Base-by-base conservation (phyloP, 2,329 filamentous ascomycete species). In the Aspergillus calidoustus region DNA sequence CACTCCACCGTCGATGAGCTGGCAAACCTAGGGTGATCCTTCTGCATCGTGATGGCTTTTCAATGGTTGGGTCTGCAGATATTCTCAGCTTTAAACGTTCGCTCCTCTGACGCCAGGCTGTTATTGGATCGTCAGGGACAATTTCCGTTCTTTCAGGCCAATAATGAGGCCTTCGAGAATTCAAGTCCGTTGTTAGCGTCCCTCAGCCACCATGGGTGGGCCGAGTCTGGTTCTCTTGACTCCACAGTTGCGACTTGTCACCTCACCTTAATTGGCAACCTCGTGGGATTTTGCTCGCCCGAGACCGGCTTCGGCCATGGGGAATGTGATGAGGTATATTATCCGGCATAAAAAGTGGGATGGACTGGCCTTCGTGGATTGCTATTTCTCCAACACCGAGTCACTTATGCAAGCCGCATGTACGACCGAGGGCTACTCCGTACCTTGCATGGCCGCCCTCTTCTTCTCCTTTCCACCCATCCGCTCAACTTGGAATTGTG, bases 191-290 rank as follows among this genome's bases (percentile, higher is more conserved):
- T 61, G 31, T 57, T 47, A 51, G 50, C 60, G 48, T 50, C 50
- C n/a, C 55, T 56, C 43, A 52, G 46, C 55, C 50, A 61, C 60
- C 51, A 56, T 31, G 52, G 53, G 62, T 63, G 61, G 57, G 60
- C 49, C 54, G 31, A 41, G 34, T 15, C 6, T 41, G 47, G 56
- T 64, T 64, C 59, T 54, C 60, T 52, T 60, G 52, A 63, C 64
- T 64, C 62, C 64, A 65, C 66, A 54, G 54, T 59, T 64, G 57
- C 54, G 66, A 65, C 61, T 65, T 61, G 64, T 68, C 66, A 66
- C 57, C 61, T 57, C 49, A 59, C 62, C 47, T 52, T 34, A 55
- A 58, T 57, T 47, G 60, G 22, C 54, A 54, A 43, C 64, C 62
- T 66, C 64, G 62, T 68, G 64, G 60, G 61, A 58, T 38, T 55